Evolutionary conservation across 352 stramenopile species (phyloP), one percentile per base, ranked within the genome.

Genomic region (Pythium chondricola): DNA sequence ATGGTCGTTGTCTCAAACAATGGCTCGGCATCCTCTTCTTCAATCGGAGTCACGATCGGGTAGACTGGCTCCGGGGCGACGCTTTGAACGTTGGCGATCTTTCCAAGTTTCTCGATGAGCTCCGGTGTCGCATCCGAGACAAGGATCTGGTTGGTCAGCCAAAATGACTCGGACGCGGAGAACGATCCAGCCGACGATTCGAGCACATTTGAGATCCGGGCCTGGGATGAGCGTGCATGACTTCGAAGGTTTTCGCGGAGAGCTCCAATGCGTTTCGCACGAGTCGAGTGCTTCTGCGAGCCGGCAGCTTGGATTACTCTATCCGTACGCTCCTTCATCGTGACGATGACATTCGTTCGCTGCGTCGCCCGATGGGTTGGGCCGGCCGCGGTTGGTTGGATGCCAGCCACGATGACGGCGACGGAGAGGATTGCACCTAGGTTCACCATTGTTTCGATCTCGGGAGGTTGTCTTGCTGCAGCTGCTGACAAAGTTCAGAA

Each of bases 81-180:
- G 6, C 83, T 58, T 33, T 67, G 50, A 35, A 83, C 74, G 17
- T 49, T 45, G 2, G 58, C 42, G 1, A 83, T 71, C 2, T 46
- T 63, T n/a, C 60, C 36, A 29, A 88, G 48, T 39, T 82, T 58
- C 11, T 79, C 64, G 21, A 85, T 42, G 16, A 85, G 52, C 14
- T 67, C 57, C 0, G 48, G 46, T 2, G 76, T 78, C 14, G 68
- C 74, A 17, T 65, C 55, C 10, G 74, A 47, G 5, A 88, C 55
- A 43, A 70, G 74, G 16, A 88, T 27, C 20, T 83, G 67, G 48
- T 85, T 85, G 2, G 73, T 80, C 22, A 88, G 53, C 75, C 75
- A 88, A 22, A 75, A 80, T 16, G 51, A 77, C 31, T 74, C 46
- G 4, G 57, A 58, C 2, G 48, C 36, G 3, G 58, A 53, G 39